Percentiles rank a stretch among this genome's conserved stretches.
phyloP scores from a whole-genome alignment of 805 yeast genomes.

The Starmerella scarabaei region DNA sequence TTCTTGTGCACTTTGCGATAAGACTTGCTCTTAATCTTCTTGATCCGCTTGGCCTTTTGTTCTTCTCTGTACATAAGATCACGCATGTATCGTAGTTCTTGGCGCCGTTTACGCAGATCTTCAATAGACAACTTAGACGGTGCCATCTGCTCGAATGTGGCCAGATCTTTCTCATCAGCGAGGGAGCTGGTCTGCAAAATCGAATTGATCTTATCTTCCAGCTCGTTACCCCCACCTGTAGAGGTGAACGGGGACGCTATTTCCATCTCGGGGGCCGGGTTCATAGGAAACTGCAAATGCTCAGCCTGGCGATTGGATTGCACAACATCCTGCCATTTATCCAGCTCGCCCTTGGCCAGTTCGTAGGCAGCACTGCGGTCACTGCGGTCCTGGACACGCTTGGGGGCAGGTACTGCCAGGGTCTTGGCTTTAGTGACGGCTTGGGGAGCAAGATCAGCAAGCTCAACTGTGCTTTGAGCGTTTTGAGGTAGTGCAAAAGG shows the following conservation, averaged over 20 bases:
- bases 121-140: constrained; percentile 69
- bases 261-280: constrained; percentile 32
- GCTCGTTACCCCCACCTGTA: constrained; percentile 26
- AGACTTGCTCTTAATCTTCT: constrained; percentile 87
- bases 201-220: constrained; percentile 52
- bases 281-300: constrained; percentile 63
- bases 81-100: constrained; percentile 80
- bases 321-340: constrained; percentile 79
- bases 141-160: constrained; percentile 78
- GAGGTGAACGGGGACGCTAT: constrained; percentile 42
- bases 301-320: constrained; percentile 72
- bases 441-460: constrained; percentile 52
- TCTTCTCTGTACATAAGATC: constrained; percentile 95
- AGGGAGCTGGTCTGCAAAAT: constrained; percentile 54
- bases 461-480: background rate
- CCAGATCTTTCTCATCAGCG: constrained; percentile 57
- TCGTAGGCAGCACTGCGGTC: constrained; percentile 87
- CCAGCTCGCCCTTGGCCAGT: constrained; percentile 71
- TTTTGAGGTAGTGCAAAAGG: constrained; percentile 23
- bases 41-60: constrained; percentile 75
- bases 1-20: constrained; percentile 77
- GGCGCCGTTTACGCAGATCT: constrained; percentile 62
- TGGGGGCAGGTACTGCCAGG: constrained; percentile 70
- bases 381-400: constrained; percentile 68
- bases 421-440: constrained; percentile 39